A percentile compares a stretch with the other conserved stretches of the same genome.
These are phyloP conservation scores for Corynespora cassiicola DNA, from an alignment of 2,329 filamentous ascomycete genomes.

Conservation along the genomic window DNA sequence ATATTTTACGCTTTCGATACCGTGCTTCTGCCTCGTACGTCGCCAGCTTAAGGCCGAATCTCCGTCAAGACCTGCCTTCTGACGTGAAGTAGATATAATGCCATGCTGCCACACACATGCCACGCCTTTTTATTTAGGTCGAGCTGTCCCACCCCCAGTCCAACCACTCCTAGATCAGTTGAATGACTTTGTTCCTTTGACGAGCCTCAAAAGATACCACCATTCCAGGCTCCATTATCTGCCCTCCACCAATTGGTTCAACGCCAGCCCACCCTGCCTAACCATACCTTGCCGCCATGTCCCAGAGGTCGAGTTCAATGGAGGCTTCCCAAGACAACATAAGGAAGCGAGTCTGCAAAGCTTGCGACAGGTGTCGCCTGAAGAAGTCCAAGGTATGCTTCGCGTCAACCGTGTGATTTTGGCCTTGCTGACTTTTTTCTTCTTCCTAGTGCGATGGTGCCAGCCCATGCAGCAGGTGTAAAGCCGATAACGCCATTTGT, in stretches of 20 bases:
- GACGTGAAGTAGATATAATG: conserved; percentile 49
- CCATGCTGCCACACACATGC: conserved; percentile 38
- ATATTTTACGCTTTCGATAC: conserved; percentile 43
- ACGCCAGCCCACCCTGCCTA: no score
- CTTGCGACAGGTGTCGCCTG: conserved; percentile 69
- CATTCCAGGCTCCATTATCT: conserved; percentile 11
- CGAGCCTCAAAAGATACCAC: conserved; percentile 6
- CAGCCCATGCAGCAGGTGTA: conserved; percentile 67
- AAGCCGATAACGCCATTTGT: conserved; percentile 69
- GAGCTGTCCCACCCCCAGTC: conserved; percentile 27
- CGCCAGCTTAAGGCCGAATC: conserved; percentile 41
- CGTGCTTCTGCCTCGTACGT: conserved; percentile 21
- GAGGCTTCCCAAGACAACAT: conserved; percentile 53
- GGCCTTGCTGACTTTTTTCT: conserved; percentile 10
- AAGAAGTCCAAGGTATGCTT: conserved; percentile 69
- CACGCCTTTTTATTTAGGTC: conserved; percentile 36
- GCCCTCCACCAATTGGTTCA: conserved; percentile 4
- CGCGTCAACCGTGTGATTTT: background rate
- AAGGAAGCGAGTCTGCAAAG: conserved; percentile 70
- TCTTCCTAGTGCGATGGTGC: conserved; percentile 63
- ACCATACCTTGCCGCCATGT: conserved; percentile 27
- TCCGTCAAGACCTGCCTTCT: conserved; percentile 44
- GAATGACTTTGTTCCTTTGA: conserved; percentile 5
- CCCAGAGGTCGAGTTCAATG: conserved; percentile 46
- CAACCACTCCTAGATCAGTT: conserved; percentile 8